Conservation (phyloP, 805 yeast genomes). For the Diddensiella caesifluorescens region DNA sequence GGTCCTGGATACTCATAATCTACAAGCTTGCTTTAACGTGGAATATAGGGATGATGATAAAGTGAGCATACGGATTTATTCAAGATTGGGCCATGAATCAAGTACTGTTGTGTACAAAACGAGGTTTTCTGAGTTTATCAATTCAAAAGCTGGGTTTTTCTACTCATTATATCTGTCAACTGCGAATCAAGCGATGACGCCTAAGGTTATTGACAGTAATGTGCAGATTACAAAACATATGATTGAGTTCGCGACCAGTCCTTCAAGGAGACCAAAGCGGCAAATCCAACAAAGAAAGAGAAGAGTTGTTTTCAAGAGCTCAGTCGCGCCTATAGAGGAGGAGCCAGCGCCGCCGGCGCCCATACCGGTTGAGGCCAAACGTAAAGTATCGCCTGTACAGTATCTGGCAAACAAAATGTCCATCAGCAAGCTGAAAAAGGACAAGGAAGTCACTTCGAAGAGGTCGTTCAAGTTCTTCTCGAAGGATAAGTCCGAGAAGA, state of each 20-base stretch:
- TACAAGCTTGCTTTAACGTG: constrained; percentile 48
- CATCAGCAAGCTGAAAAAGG: constrained; percentile 10
- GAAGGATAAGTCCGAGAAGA: no score
- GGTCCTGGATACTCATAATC: constrained; percentile 34
- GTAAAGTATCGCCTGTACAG: constrained; percentile 12
- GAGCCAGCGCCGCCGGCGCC: neutral
- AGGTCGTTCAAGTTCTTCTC: constrained; percentile 45
- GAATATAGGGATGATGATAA: constrained; percentile 35
- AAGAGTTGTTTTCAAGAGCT: neutral
- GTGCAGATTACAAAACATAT: constrained; percentile 21
- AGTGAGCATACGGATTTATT: constrained; percentile 22
- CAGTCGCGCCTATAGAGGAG: neutral
- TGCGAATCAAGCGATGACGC: constrained; percentile 31
- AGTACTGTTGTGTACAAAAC: constrained; percentile 26
- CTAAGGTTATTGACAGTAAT: constrained; percentile 31
- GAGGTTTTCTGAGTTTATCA: constrained; percentile 36
- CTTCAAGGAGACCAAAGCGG: constrained; percentile 9
- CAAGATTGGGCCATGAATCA: constrained; percentile 24
- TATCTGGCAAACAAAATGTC: constrained; percentile 2
- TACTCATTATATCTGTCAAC: constrained; percentile 34
- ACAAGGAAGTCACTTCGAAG: neutral
- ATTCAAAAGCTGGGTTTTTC: constrained; percentile 37
- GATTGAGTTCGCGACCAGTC: constrained; percentile 26
- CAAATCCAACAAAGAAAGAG: constrained; percentile 1
- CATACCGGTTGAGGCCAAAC: constrained; percentile 10